phyloP scores from a whole-genome alignment of 345 rosid genomes.

The Boechera divaricarpa region DNA sequence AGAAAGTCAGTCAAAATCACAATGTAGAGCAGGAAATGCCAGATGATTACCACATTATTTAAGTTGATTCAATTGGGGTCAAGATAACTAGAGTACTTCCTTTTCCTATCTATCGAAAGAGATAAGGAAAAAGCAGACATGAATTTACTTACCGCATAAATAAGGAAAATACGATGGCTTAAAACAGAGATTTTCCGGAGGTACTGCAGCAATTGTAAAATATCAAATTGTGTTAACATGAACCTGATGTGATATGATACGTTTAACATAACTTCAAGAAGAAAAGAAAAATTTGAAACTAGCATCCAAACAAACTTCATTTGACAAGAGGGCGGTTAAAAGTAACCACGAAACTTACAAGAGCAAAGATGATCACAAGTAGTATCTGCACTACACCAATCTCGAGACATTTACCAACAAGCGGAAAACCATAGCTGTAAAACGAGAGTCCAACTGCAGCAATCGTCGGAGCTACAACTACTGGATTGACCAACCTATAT shows the following conservation, averaged over 20 bases:
- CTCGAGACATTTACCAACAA: slow-evolving; percentile 92
- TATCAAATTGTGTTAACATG: slow-evolving; percentile 15
- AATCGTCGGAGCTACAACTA: slow-evolving; percentile 96
- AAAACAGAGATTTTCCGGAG: slow-evolving; percentile 90
- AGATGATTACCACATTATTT: slow-evolving; percentile 18
- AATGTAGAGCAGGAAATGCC: neutral
- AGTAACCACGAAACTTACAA: slow-evolving; percentile 61
- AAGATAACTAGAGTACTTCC: neutral
- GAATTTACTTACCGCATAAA: slow-evolving; percentile 69
- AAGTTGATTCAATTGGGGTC: neutral
- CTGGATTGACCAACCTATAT: slow-evolving; percentile 91
- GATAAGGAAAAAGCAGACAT: neutral
- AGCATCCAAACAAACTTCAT: slow-evolving; percentile 12
- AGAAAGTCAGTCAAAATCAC: neutral
- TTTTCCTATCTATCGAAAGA: neutral
- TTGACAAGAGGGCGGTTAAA: neutral
- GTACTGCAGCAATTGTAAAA: slow-evolving; percentile 63
- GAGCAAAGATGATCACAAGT: slow-evolving; percentile 84
- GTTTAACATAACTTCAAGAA: slow-evolving; percentile 22
- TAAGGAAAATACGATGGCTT: slow-evolving; percentile 92
- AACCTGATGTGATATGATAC: neutral
- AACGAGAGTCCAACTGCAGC: slow-evolving; percentile 99
- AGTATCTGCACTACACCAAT: slow-evolving; percentile 83
- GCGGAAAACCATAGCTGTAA: slow-evolving; percentile 91
- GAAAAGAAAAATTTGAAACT: neutral